Evolutionary conservation across 163 green algal species (phyloP), one percentile per base, ranked within the genome.

Genomic region (Volvox carteri): DNA sequence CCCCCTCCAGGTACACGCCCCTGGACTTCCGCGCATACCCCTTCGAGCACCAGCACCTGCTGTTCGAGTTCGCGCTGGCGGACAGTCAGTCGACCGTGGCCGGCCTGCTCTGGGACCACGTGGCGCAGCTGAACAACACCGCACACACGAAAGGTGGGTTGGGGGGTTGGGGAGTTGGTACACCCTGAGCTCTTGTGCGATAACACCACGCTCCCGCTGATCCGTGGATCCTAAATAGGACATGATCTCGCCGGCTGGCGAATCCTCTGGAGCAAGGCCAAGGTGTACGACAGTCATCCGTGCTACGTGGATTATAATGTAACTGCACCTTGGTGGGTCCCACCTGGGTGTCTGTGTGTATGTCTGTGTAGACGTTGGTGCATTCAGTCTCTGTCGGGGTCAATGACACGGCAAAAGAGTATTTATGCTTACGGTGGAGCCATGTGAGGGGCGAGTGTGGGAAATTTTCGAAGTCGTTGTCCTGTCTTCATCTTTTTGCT

Each of bases 31-130:
- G 78, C 37, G 78, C 78, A 37, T 85, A 85, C 56, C 78, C 78
- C 25, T 85, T 85, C 56, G 78, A 85, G 25, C 78, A 85, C 78
- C 78, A 85, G 76, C 78, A 85, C 78, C 35, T 85, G 78, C 78
- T 85, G 37, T 11, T 85, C 54, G 54, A 85, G 37, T 39, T 85
- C 37, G 23, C 25, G 0, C 28, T 85, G 0, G 54, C 54, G 0
- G 78, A 85, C 78, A 60, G 37, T 25, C 54, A 60, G 78, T 4
- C 56, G 1, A n/a, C 23, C 23, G 2, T 21, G 23, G 78, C 28
- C 23, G 78, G 54, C 25, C 56, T 85, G 8, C 41, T 39, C 37
- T 85, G 78, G 78, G 78, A 85, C 23, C 78, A 85, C 78, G 78
- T 85, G 54, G 78, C 78, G 11, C 73, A 75, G 25, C 78, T 85